Evolutionary conservation across 441 rosid species (phyloP).

Genomic region (Arabidopsis lyrata): DNA sequence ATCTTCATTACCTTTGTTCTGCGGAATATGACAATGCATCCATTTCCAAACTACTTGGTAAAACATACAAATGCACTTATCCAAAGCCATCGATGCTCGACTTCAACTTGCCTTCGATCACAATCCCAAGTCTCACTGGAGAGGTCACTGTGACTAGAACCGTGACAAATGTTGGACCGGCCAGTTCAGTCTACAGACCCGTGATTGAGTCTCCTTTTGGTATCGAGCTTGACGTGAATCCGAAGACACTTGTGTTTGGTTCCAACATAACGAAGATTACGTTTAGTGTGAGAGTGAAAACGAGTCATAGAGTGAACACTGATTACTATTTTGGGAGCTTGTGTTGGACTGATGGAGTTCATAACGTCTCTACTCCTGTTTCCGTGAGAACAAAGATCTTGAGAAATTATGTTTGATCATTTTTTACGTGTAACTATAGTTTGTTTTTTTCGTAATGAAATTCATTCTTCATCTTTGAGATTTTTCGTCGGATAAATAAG

Average conservation of each 20-base stretch:
- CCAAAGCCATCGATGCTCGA: conserved; percentile 43
- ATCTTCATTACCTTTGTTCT: conserved; percentile 66
- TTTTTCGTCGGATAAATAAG: neutral
- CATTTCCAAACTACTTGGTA: conserved; percentile 32
- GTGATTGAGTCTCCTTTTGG: conserved; percentile 58
- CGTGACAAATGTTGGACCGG: conserved; percentile 67
- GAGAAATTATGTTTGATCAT: conserved; percentile 29
- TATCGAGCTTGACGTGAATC: conserved; percentile 55
- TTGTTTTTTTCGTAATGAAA: neutral
- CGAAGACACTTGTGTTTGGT: conserved; percentile 58
- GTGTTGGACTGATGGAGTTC: conserved; percentile 44
- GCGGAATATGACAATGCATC: conserved; percentile 58
- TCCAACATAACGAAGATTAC: conserved; percentile 48
- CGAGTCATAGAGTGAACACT: conserved; percentile 40
- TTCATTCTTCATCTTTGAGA: conserved; percentile 6
- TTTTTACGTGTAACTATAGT: neutral
- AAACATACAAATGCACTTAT: conserved; percentile 15
- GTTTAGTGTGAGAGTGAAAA: conserved; percentile 56
- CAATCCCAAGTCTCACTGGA: conserved; percentile 62
- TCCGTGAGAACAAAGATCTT: conserved; percentile 42
- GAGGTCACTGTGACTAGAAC: conserved; percentile 55
- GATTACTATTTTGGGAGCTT: conserved; percentile 44
- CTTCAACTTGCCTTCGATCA: conserved; percentile 63
- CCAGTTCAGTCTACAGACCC: conserved; percentile 50
- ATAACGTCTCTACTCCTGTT: conserved; percentile 43